Conservation (phyloP, 2,329 filamentous ascomycete species). For the Pezicula radicicola region DNA sequence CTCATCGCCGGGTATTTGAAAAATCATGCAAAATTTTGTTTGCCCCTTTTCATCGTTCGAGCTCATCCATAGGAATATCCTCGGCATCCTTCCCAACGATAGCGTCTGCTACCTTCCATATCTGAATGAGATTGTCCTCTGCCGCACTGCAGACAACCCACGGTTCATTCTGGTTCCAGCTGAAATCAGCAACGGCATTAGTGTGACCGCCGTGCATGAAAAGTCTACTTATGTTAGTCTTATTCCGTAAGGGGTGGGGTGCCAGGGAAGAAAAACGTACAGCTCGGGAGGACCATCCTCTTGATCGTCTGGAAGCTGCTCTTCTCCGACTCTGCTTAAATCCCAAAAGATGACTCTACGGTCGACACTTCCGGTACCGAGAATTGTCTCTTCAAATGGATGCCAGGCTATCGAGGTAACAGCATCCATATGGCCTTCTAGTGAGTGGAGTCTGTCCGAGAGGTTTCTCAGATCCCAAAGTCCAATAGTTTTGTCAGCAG, state of each 20-base stretch:
- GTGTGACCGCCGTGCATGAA: constrained; percentile 99
- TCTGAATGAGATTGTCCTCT: constrained; percentile 94
- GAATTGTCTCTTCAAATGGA: constrained; percentile 80
- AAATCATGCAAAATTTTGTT: constrained; percentile 2
- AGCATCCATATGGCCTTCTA: constrained; percentile 84
- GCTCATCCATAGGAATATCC: constrained; percentile 73
- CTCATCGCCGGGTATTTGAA: constrained; percentile 14
- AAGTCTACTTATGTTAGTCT: constrained; percentile 47
- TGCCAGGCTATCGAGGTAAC: constrained; percentile 96
- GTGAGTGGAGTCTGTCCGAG: constrained; percentile 82
- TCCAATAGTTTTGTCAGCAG: constrained; percentile 90
- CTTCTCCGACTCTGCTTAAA: constrained; percentile 83
- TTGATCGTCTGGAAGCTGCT: constrained; percentile 90
- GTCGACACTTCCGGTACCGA: constrained; percentile 91
- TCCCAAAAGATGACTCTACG: constrained; percentile 97
- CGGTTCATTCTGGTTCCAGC: constrained; percentile 94
- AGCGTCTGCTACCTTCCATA: constrained; percentile 83
- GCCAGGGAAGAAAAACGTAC: constrained; percentile 48
- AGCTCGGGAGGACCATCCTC: constrained; percentile 94
- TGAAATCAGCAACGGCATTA: constrained; percentile 93
- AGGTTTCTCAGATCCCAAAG: constrained; percentile 94
- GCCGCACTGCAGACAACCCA: constrained; percentile 96
- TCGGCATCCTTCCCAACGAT: constrained; percentile 77
- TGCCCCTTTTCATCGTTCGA: constrained; percentile 52
- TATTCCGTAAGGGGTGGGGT: neutral